These are phyloP conservation scores for Trichoderma koningiopsis DNA, from an alignment of 2,329 filamentous ascomycete genomes.

Conservation along the genomic window DNA sequence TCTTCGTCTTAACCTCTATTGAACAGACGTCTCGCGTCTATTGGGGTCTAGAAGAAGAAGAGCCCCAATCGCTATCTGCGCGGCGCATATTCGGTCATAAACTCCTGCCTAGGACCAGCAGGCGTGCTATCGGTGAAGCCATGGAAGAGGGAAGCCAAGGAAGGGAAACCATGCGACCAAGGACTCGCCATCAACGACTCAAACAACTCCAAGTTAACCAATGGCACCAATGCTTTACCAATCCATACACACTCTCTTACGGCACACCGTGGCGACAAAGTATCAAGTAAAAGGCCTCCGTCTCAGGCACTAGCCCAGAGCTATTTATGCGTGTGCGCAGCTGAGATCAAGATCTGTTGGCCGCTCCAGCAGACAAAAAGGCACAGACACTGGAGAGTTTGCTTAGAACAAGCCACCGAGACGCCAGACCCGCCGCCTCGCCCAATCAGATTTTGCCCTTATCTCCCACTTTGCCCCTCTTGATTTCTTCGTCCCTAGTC, in stretches of 20 bases:
- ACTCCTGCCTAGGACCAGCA: background rate
- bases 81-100: background rate
- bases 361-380: background rate
- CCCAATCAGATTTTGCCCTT: background rate
- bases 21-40: background rate
- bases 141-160: background rate
- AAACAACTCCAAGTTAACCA: background rate
- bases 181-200: background rate
- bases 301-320: conserved; percentile 4
- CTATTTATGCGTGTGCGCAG: background rate
- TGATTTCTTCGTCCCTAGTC: background rate
- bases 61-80: background rate
- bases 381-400: background rate
- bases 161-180: background rate
- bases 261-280: background rate
- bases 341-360: background rate
- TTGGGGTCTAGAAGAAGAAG: background rate
- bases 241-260: background rate
- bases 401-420: conserved; percentile 9
- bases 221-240: background rate
- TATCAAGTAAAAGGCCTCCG: background rate
- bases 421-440: background rate
- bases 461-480: background rate
- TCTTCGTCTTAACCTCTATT: background rate
- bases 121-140: no score